Conservation (phyloP, 2,329 filamentous ascomycete species). For the Xylariaceae sp. region DNA sequence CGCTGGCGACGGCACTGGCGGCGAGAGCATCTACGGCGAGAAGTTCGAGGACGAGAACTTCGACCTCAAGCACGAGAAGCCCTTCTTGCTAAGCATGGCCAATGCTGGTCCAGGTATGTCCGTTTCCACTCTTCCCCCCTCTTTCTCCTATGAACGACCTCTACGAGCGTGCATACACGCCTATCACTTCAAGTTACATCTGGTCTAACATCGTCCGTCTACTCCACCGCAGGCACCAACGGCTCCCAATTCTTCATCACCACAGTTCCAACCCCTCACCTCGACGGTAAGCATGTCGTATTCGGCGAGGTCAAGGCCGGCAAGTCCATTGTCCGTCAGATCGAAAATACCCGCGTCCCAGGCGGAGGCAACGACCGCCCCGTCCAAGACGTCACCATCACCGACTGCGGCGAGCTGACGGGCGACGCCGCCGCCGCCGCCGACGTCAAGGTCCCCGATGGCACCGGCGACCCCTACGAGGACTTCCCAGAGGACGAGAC, state of each 20-base stretch:
- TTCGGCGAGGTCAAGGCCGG: constrained; percentile 92
- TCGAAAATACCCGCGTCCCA: constrained; percentile 74
- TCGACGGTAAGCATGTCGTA: constrained; percentile 95
- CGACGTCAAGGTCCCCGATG: constrained; percentile 67
- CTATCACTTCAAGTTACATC: too few species aligned
- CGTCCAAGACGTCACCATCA: constrained; percentile 64
- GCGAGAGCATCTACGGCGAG: constrained; percentile 94
- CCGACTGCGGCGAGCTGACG: constrained; percentile 80
- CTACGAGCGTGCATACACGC: too few species aligned
- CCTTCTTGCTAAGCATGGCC: constrained; percentile 95
- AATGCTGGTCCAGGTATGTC: constrained; percentile 82
- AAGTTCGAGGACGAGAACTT: constrained; percentile 99
- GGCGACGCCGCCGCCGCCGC: constrained; percentile 65
- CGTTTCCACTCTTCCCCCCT: background rate
- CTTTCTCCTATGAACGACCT: too few species aligned
- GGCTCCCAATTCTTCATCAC: constrained; percentile 98
- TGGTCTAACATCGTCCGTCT: too few species aligned
- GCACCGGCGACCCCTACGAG: constrained; percentile 86
- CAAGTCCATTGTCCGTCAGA: constrained; percentile 83
- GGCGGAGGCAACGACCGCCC: constrained; percentile 71
- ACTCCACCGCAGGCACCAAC: constrained; percentile 65
- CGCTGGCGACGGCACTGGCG: constrained; percentile 86
- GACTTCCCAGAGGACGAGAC: constrained; percentile 87
- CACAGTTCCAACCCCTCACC: constrained; percentile 88
- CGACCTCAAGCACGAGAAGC: constrained; percentile 81